Base-by-base conservation (phyloP, 176 grass and related monocot species). In the Carex myosuroides region DNA sequence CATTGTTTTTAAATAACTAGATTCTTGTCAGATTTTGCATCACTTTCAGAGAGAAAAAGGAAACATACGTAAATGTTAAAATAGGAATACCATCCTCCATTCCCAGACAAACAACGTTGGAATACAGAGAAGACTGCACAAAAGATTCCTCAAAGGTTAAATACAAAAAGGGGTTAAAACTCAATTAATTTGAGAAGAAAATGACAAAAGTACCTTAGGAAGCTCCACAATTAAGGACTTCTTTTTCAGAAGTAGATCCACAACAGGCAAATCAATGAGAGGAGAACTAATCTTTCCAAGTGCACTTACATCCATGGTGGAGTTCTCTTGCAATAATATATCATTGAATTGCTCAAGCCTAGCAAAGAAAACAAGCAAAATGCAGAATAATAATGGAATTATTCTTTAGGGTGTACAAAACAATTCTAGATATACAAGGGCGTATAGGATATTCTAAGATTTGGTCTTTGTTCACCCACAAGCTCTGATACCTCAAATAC, bases 311-410 rank as follows among this genome's bases (percentile, higher is more conserved):
- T 93, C 68, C 64, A 90, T 82, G 71, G 92, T 68, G 74, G 64
- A 12, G 76, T 98, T 98, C 80, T 95, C 91, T 95, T 98, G 93
- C 84, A 87, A 84, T 59, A 98, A 87, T 55, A 98, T 61, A 81
- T 95, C 96, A 85, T 98, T 98, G 79, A 98, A 98, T 39, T 95
- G 96, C 85, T 95, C 96, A 20, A 98, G 91, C 85, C 96, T 98
- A 84, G 84, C 55, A 83, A 81, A 80, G 22, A 55, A 17, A 79
- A 57, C 9, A 12, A 60, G 87, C 58, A 33, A 20, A 70, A 22
- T 86, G 20, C 33, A 76, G 42, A 79, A 73, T 73, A 72, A 70
- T 61, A 83, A 87, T 71, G 79, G 52, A 16, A 66, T 54, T 18
- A 69, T 56, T 63, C 16, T 74, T 62, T 60, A 73, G 68, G 7